Evolutionary conservation across 148 eudicot species (phyloP), one percentile per base, ranked within the genome.

Genomic region (Nepenthes mirabilis): DNA sequence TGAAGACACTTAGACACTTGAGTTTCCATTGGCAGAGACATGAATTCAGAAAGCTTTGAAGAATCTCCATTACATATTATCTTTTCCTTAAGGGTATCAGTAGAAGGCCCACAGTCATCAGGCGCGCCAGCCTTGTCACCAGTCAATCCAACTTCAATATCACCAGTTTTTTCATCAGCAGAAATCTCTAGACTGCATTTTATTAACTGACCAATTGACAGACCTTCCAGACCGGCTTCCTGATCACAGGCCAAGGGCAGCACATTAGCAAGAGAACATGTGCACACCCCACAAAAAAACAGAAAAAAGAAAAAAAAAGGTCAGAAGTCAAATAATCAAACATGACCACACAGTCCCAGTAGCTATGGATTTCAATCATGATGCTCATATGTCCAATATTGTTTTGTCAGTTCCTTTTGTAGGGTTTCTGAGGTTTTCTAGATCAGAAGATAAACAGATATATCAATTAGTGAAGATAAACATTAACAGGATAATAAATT

Each of bases 1-100:
- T 65, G 78, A 47, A 63, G 65, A 66, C 76, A 80, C 72, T 88
- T 88, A 57, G 70, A 68, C 59, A 77, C 87, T 57, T 63, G 71
- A 50, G 77, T 51, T 60, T 71, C 77, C 65, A 52, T 56, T 56
- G 65, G 54, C 56, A 71, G 65, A 45, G 58, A 65, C 55, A 63
- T 55, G 37, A 68, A 57, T 14, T 64, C 77, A 67, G 64, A 68
- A 66, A 52, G 54, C 54, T 59, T 67, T 23, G 66, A 66, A 52
- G 78, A 51, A 59, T 62, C 63, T 40, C 52, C 70, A 58, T 59
- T 67, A 56, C 51, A 61, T 35, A 33, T 68, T 7, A 55, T 49
- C 53, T 56, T 52, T 37, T 67, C 72, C 59, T 34, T 61, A 11
- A 64, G 57, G 65, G 49, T 47, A 74, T 59, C 70, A 47, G 48